A percentile compares a stretch with the other conserved stretches of the same genome.
phyloP scores from a whole-genome alignment of 495 filamentous ascomycete species.

The Viridothelium virens region DNA sequence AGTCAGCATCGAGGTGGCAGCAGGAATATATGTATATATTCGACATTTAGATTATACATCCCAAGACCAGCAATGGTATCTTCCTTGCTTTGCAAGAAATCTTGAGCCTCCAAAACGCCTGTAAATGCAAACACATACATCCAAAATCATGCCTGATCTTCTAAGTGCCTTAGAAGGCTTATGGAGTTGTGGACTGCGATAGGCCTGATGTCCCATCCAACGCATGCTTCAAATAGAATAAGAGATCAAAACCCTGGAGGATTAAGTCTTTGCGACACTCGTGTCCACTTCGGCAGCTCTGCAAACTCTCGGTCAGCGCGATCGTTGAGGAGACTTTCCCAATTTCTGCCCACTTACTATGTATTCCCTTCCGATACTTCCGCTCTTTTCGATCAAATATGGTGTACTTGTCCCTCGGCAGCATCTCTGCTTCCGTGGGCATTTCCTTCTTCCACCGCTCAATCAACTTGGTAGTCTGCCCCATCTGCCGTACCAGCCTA shows the following conservation, averaged over 20 bases:
- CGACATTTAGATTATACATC: not conserved
- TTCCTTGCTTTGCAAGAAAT: not conserved
- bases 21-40: not conserved
- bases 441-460: conserved; percentile 89
- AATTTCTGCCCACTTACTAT: conserved; percentile 52
- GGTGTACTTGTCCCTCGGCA: conserved; percentile 94
- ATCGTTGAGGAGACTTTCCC: conserved; percentile 15
- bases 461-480: conserved; percentile 48
- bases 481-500: conserved; percentile 9
- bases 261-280: conserved; percentile 86
- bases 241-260: conserved; percentile 75
- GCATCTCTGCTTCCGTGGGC: conserved; percentile 93
- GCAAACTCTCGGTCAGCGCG: conserved; percentile 16
- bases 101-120: not conserved
- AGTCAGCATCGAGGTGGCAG: not conserved
- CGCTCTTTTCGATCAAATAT: conserved; percentile 95
- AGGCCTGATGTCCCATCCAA: not conserved
- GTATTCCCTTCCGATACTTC: conserved; percentile 89
- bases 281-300: conserved; percentile 95
- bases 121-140: not conserved
- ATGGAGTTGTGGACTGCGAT: too few relatives aligned
- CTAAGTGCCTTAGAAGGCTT: too few relatives aligned
- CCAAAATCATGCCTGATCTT: too few relatives aligned
- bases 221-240: not conserved
- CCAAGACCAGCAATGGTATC: not conserved